Base-by-base conservation (phyloP, 2,329 filamentous ascomycete genomes). In the Calonectria honghensis region DNA sequence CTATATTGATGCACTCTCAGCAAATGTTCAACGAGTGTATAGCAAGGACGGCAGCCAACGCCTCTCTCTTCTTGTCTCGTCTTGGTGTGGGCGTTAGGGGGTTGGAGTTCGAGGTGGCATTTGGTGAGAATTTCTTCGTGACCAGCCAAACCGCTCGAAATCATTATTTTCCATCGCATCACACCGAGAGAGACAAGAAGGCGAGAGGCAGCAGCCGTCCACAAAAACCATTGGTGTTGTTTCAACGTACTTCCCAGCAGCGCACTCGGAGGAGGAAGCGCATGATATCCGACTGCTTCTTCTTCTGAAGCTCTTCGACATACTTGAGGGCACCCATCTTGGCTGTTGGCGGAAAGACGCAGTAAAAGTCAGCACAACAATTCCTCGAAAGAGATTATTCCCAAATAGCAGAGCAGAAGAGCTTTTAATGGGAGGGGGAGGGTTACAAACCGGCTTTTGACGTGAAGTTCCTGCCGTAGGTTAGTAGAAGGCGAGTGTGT, bases 1-100 rank as follows among this genome's bases (percentile, higher is more conserved):
- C 96, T 98, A 97, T 96, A 96, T 96, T 97, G 90, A 97, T 97
- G 95, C 94, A 98, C 95, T 98, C 96, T 98, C 96, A 98, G 96
- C 95, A 91, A 94, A 96, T 91, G 95, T 97, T 98, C 96, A 98
- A 98, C 95, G 95, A 98, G 95, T 98, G 95, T 95, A 96, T 95
- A 95, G 93, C 94, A 95, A 84, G 83, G 79, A 84, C 80, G 80
- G 80, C n/a, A 73, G 74, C 77, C 54, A 73, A 73, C 66, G 63
- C 75, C 39, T 75, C 73, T 41, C 71, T 35, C 61, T 54, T 59
- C 48, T 41, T 75, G 66, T 74, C 70, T 39, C 64, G 59, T 75
- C 74, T 69, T 29, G 71, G 32, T 45, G 41, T 32, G 70, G 14
- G 66, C 72, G 68, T 35, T 54, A 64, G 66, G 66, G 64, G 41